Percentiles rank a stretch among this genome's conserved stretches.
Conservation (phyloP, 176 grass and related monocot genomes). For the Hordeum marinum region DNA sequence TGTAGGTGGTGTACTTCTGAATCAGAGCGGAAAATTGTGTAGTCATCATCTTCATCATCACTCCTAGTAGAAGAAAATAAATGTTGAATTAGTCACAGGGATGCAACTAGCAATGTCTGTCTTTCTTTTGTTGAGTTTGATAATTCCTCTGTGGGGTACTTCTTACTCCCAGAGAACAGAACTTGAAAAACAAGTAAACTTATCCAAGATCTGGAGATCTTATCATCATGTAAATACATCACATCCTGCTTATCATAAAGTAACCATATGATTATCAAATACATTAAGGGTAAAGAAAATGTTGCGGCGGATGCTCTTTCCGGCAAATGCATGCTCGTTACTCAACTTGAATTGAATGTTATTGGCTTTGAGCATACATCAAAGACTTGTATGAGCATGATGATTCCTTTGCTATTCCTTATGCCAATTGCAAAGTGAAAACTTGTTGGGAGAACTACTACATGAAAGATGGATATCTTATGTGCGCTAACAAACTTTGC, state of each 20-base stretch:
- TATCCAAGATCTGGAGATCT: background rate
- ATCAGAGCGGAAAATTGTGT: constrained; percentile 49
- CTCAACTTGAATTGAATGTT: no score
- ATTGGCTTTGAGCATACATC: no score
- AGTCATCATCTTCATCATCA: constrained; percentile 90
- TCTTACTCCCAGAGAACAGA: background rate
- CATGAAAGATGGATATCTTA: no score
- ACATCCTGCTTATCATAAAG: background rate
- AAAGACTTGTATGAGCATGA: no score
- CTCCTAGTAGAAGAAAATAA: constrained; percentile 63
- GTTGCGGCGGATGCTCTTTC: no score
- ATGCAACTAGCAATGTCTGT: background rate
- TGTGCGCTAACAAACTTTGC: no score
- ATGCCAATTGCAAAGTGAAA: no score
- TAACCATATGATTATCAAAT: background rate
- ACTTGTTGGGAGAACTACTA: no score
- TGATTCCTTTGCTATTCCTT: no score
- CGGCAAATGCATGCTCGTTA: no score
- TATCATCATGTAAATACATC: background rate
- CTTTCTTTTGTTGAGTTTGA: constrained; percentile 9
- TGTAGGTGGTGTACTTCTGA: constrained; percentile 40
- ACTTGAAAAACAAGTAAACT: background rate
- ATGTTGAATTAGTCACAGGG: constrained; percentile 18
- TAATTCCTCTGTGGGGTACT: constrained; percentile 1
- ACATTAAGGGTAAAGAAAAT: no score